These are phyloP conservation scores for Colletotrichum phormii DNA, from an alignment of 2,329 filamentous ascomycete genomes.

Conservation along the genomic window DNA sequence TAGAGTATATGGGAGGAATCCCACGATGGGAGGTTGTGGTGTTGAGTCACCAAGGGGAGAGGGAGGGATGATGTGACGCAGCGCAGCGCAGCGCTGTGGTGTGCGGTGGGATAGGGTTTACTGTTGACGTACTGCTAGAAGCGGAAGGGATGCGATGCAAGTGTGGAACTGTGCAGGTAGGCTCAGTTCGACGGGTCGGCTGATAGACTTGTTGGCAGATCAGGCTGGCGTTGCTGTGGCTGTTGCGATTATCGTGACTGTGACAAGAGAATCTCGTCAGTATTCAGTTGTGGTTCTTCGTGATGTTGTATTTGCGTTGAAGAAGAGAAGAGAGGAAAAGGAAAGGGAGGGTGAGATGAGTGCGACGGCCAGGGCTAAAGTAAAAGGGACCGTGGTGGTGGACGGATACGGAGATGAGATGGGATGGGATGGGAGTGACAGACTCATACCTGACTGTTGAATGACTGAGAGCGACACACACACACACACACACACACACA, in stretches of 20 bases:
- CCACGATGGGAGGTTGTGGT: neutral
- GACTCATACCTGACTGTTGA: slow-evolving; percentile 9
- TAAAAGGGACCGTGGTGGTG: slow-evolving; percentile 44
- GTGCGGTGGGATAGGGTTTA: slow-evolving; percentile 16
- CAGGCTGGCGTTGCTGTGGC: slow-evolving; percentile 60
- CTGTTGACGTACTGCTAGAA: slow-evolving; percentile 41
- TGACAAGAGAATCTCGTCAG: slow-evolving; percentile 69
- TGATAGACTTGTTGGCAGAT: slow-evolving; percentile 41
- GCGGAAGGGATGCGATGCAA: slow-evolving; percentile 39
- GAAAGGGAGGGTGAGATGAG: slow-evolving; percentile 47
- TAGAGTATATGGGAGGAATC: neutral
- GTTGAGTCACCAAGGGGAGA: slow-evolving; percentile 36
- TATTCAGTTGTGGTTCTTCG: slow-evolving; percentile 55
- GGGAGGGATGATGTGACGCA: too few species aligned
- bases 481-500: slow-evolving; percentile 15
- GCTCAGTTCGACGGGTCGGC: slow-evolving; percentile 32
- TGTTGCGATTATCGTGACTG: slow-evolving; percentile 67
- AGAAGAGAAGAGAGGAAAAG: slow-evolving; percentile 50
- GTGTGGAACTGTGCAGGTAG: slow-evolving; percentile 41
- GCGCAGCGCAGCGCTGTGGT: too few species aligned
- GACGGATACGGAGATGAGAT: slow-evolving; percentile 40
- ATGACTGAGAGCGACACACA: slow-evolving; percentile 18
- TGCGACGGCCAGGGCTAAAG: slow-evolving; percentile 34
- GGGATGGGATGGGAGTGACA: slow-evolving; percentile 24
- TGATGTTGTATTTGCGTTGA: slow-evolving; percentile 63